Base-by-base conservation (phyloP, 495 filamentous ascomycete species). In the Cetradonia linearis region DNA sequence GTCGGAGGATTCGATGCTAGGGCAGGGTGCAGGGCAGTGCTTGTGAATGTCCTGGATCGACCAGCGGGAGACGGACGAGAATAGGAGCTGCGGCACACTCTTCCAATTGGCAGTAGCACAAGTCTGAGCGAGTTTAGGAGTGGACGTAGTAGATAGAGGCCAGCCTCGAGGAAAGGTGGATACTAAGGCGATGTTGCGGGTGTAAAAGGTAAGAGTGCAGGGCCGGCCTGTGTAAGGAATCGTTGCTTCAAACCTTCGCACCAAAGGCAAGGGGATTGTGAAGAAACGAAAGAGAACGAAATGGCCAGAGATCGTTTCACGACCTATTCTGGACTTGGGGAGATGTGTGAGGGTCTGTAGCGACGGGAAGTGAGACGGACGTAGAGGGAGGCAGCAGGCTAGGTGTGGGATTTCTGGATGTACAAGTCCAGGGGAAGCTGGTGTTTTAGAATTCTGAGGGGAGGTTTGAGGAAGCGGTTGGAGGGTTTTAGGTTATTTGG, bases 361-460 rank as follows among this genome's bases (percentile, higher is more conserved):
- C 56, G 61, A 58, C 60, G 60, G 56, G 18, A 59, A 63, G 37
- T 38, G 57, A 53, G 54, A 55, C 48, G 57, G 54, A 55, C 48
- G 57, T 31, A 36, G 50, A 48, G 31, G 34, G 52, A 40, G 30
- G 49, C 33, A 36, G 44, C n/a, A 48, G 34, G 42, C 20, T 37
- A 52, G 13, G 38, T 28, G 47, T 53, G 31, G 37, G 36, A 53
- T 59, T 23, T 59, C 47, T 27, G 11, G 36, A 60, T 59, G 54
- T 28, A 42, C 37, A 28, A 50, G 58, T 42, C 34, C 48, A 50
- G 14, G 57, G 57, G 57, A 50, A 59, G 57, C 57, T 52, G 57
- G 28, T 50, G 46, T 50, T 59, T 59, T 59, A 52, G 47, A 52
- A 59, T 50, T 33, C 37, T 40, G 57, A 42, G 28, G 57, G 16